Percentiles rank a stretch among this genome's conserved stretches.
phyloP scores from a whole-genome alignment of 2,329 filamentous ascomycete species.

The Helotiales sp. region DNA sequence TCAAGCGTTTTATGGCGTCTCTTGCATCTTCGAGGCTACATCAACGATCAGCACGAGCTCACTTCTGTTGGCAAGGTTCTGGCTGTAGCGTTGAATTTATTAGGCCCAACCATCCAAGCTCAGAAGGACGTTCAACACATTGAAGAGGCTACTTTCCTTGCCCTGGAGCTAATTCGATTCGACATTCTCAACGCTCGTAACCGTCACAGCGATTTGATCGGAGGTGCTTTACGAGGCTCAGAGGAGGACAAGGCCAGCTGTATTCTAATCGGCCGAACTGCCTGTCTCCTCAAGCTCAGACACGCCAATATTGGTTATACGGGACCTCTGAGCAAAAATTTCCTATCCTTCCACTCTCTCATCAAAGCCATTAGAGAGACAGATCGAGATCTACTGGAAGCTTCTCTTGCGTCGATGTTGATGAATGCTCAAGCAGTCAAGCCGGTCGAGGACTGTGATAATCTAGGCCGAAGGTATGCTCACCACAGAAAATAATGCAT shows the following conservation, averaged over 20 bases:
- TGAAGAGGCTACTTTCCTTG: slow-evolving; percentile 78
- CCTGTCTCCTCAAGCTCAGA: slow-evolving; percentile 77
- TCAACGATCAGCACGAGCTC: slow-evolving; percentile 75
- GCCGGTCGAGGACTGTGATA: slow-evolving; percentile 57
- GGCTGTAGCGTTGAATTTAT: slow-evolving; percentile 63
- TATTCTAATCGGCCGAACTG: slow-evolving; percentile 81
- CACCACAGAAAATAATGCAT: background rate
- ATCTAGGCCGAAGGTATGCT: slow-evolving; percentile 71
- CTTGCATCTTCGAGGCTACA: slow-evolving; percentile 83
- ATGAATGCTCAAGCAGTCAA: slow-evolving; percentile 77
- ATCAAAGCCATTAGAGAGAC: slow-evolving; percentile 76
- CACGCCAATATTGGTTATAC: slow-evolving; percentile 91
- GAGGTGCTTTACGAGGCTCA: slow-evolving; percentile 54
- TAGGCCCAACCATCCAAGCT: slow-evolving; percentile 53
- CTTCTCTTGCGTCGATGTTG: slow-evolving; percentile 77
- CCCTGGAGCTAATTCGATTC: slow-evolving; percentile 80
- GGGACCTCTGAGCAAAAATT: slow-evolving; percentile 85
- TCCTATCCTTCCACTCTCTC: slow-evolving; percentile 83
- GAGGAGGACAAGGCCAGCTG: slow-evolving; percentile 77
- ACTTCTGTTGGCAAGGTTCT: slow-evolving; percentile 84
- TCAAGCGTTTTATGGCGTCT: slow-evolving; percentile 84
- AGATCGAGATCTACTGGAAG: slow-evolving; percentile 81
- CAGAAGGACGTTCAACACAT: slow-evolving; percentile 48
- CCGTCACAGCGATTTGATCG: slow-evolving; percentile 53
- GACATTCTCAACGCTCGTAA: slow-evolving; percentile 74